Evolutionary conservation across 495 filamentous ascomycete species (phyloP), one percentile per base, ranked within the genome.

Genomic region (Daldinia caldariorum): DNA sequence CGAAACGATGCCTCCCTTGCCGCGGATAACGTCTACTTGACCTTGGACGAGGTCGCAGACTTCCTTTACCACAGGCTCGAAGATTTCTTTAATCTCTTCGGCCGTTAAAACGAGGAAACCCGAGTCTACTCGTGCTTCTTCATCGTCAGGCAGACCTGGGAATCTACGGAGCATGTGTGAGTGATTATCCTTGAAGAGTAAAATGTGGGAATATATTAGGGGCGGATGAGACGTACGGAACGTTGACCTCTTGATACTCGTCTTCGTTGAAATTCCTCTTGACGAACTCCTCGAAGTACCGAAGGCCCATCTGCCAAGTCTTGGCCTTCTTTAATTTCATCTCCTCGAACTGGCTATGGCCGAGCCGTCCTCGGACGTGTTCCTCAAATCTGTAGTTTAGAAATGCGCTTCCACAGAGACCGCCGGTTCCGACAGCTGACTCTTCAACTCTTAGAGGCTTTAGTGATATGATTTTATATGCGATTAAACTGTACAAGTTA

Each of bases 251-350:
- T 56, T 85, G 81, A 64, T 90, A 86, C 63, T 91, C 89, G 31
- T 91, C 89, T 72, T 91, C 89, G 71, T 89, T 90, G 75, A 92
- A 93, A 66, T 92, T 91, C 14, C 88, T 83, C 77, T 90, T 91
- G 3, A 91, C 86, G 66, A 88, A 90, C 62, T 90, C 85, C 71
- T 87, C 89, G 77, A 84, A 91, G 62, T 84, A 90, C 73, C 81
- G 81, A 51, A 92, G 82, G 3, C 87, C 88, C 90, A 93, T 92
- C 78, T 91, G 90, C 88, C 90, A 90, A 22, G 80, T 88, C 78
- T 84, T 89, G 58, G 78, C 80, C 75, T 82, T 86, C 77, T 85
- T 88, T 20, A 79, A 66, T 75, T 84, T 87, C 82, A 86, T 87
- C 76, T 85, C 87, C 55, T 89, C 86, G 67, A 92, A 88, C 55